Conservation (phyloP, 2,329 filamentous ascomycete species). For the Trichoderma semiorbis region DNA sequence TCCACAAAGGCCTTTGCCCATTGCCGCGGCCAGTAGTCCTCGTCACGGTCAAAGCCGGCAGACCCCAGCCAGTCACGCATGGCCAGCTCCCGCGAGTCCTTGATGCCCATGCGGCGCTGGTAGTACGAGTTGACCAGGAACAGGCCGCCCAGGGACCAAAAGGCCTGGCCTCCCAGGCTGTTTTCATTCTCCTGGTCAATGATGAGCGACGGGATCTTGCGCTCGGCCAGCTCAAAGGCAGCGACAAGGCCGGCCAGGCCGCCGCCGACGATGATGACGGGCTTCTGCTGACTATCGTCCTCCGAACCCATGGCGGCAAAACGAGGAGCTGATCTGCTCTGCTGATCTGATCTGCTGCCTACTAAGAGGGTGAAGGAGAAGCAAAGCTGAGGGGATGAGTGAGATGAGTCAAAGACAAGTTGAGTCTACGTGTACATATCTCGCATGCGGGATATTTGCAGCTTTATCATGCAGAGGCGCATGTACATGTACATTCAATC, state of each 20-base stretch:
- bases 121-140: constrained; percentile 57
- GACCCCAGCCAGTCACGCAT: constrained; percentile 57
- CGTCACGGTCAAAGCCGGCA: constrained; percentile 56
- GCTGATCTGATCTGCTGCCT: not conserved
- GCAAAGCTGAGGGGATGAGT: not conserved
- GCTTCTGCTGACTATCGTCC: constrained; percentile 23
- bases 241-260: constrained; percentile 59
- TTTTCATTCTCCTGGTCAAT: constrained; percentile 57
- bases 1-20: constrained; percentile 64
- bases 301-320: constrained; percentile 22
- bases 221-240: constrained; percentile 53
- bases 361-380: not conserved
- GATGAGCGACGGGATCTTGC: constrained; percentile 47
- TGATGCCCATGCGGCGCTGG: constrained; percentile 57
- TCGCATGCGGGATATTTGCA: constrained; percentile 10
- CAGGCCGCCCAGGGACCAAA: constrained; percentile 61
- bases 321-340: too few relatives aligned
- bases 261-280: constrained; percentile 54
- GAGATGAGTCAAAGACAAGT: not conserved
- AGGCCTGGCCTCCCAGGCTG: constrained; percentile 59
- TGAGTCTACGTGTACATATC: constrained; percentile 1
- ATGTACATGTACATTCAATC: not conserved
- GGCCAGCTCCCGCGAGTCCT: constrained; percentile 54
- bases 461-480: constrained; percentile 2
- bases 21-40: constrained; percentile 55